A percentile compares a stretch with the other conserved stretches of the same genome.
phyloP scores from a whole-genome alignment of 1,139 yeast species.

The Wickerhamiella infanticola region DNA sequence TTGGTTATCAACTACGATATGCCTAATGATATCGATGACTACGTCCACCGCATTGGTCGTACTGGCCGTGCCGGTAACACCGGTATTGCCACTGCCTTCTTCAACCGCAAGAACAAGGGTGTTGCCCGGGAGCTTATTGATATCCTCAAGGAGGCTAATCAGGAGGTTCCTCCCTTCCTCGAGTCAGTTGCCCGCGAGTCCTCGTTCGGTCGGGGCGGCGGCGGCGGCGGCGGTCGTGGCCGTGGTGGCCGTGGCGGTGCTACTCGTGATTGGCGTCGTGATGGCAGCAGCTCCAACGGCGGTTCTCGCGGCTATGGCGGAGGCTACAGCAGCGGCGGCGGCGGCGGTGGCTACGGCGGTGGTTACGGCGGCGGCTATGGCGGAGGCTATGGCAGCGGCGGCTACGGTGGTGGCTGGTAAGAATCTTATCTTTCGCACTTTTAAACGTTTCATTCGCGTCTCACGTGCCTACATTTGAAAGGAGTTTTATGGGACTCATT shows the following conservation, averaged over 20 bases:
- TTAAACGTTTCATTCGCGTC: neutral
- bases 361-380: slow-evolving; percentile 21
- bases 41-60: slow-evolving; percentile 99
- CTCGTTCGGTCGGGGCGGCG: slow-evolving; percentile 40
- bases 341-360: slow-evolving; percentile 22
- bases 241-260: slow-evolving; percentile 20
- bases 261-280: slow-evolving; percentile 21
- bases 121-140: slow-evolving; percentile 79
- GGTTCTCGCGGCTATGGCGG: slow-evolving; percentile 21
- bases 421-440: slow-evolving; percentile 9
- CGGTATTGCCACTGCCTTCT: slow-evolving; percentile 96
- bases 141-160: slow-evolving; percentile 87
- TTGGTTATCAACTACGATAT: slow-evolving; percentile 95
- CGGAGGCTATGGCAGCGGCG: slow-evolving; percentile 18
- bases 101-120: slow-evolving; percentile 89
- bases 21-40: slow-evolving; percentile 95
- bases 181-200: slow-evolving; percentile 68
- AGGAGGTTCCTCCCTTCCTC: slow-evolving; percentile 87
- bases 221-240: slow-evolving; percentile 43
- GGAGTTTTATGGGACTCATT: neutral
- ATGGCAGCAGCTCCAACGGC: slow-evolving; percentile 20
- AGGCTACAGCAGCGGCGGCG: slow-evolving; percentile 18
- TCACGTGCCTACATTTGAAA: neutral
- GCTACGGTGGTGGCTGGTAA: slow-evolving; percentile 21
- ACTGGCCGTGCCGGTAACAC: slow-evolving; percentile 99